Percentiles rank a stretch among this genome's conserved stretches.
These are phyloP conservation scores for Alternaria infectoria DNA, from an alignment of 2,329 filamentous ascomycete genomes.

Conservation along the genomic window DNA sequence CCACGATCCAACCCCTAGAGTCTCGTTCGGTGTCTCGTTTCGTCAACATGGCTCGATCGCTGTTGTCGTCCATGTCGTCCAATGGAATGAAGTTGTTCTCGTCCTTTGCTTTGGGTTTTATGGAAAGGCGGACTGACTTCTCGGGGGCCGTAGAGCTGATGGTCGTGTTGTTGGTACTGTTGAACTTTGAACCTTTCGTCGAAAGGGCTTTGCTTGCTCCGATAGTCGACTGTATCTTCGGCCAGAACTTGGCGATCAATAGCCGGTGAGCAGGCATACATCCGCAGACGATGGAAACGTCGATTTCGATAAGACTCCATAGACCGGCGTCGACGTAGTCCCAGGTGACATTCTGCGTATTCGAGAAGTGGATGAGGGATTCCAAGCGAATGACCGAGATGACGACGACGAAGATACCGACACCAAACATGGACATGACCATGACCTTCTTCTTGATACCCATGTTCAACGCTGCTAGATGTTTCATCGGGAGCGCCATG, in stretches of 20 bases:
- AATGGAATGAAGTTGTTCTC: conserved; percentile 28
- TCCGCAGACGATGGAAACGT: conserved; percentile 45
- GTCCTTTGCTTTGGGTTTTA: conserved; percentile 25
- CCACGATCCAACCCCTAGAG: conserved; percentile 9
- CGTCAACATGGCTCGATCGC: conserved; percentile 2
- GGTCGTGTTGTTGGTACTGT: neutral
- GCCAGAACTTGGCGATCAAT: conserved; percentile 20
- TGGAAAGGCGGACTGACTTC: conserved; percentile 13
- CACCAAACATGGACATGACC: conserved; percentile 46
- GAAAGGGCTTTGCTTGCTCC: conserved; percentile 9
- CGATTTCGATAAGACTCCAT: conserved; percentile 50
- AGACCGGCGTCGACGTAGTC: conserved; percentile 49
- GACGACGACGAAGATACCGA: conserved; percentile 51
- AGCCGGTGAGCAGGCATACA: conserved; percentile 48
- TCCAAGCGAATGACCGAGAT: conserved; percentile 51
- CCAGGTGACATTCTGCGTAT: conserved; percentile 49
- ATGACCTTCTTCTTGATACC: conserved; percentile 41
- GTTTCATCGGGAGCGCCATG: conserved; percentile 41
- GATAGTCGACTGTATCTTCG: conserved; percentile 21
- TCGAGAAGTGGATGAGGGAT: conserved; percentile 51
- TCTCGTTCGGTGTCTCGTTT: conserved; percentile 2
- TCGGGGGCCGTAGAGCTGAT: neutral
- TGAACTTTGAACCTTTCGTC: neutral
- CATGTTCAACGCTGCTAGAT: conserved; percentile 40
- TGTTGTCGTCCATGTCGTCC: conserved; percentile 25